Evolutionary conservation across 2,329 filamentous ascomycete species (phyloP), one percentile per base, ranked within the genome.

Genomic region (Beauveria medogensis): DNA sequence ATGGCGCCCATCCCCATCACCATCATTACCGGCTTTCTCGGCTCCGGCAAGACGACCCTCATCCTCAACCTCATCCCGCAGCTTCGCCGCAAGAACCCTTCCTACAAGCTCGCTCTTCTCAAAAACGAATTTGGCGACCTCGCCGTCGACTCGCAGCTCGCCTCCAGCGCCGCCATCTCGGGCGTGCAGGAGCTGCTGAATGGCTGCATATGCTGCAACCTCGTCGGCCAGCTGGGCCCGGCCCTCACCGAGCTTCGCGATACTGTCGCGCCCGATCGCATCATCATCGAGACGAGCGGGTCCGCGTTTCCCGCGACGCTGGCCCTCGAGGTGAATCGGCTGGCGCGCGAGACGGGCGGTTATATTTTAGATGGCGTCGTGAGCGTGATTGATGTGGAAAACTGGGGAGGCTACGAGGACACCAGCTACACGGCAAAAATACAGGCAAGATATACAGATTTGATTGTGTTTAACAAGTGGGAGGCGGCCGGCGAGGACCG

Each of bases 91-190:
- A 76, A 82, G 58, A 88, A 86, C 72, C 83, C 85, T 1, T 65
- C 71, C 65, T 97, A 99, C 84, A 89, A 88, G 62, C 89, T 99
- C 65, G 94, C 93, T 2, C 86, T 99, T 18, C 84, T 99, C 60
- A 99, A 99, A 74, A 99, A 99, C 76, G 94, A 99, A 77, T 97
- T 97, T 74, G 94, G 94, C 71, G 92, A 97, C 73, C 77, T 99
- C 47, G 92, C 92, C 41, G 82, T 99, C 71, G 94, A 99, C 79
- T 94, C 90, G 1, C 90, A 96, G 73, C 87, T 99, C 34, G 93
- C 94, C 18, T 82, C 89, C 0, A 89, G 89, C 16, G 85, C 85
- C 55, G 87, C 92, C 64, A 92, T 99, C 67, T 88, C 91, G 1
- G 93, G 92, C 60, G 92, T 96, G 5, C 89, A 90, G 68, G 94